Conservation (phyloP, 2,329 filamentous ascomycete species). For the Plectosphaerella plurivora region DNA sequence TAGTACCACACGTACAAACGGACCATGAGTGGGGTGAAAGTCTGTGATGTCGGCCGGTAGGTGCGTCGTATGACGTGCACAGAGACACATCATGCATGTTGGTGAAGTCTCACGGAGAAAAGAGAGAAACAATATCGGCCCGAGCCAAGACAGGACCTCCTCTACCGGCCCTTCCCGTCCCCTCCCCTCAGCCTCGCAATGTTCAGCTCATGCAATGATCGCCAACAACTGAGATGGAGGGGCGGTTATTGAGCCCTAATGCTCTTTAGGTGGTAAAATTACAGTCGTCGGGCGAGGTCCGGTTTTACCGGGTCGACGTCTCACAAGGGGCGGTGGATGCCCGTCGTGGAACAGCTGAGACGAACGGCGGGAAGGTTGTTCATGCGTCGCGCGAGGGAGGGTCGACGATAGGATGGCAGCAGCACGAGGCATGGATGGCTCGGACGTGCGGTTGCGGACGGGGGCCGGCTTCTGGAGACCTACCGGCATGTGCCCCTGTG, state of each 20-base stretch:
- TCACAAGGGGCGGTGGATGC: no score
- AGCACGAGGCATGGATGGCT: no score
- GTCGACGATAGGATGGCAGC: no score
- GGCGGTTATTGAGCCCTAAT: no score
- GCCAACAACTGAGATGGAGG: background rate
- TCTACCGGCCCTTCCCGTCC: background rate
- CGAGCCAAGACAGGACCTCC: no score
- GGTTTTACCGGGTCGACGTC: no score
- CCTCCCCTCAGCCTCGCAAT: background rate
- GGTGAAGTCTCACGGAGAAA: background rate
- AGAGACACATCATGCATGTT: background rate
- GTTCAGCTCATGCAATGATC: background rate
- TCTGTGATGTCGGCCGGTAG: background rate
- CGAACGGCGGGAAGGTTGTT: background rate
- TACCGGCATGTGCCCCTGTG: no score
- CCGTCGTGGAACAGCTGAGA: background rate
- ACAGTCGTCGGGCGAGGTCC: no score
- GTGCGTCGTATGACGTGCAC: background rate
- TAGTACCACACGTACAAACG: no score
- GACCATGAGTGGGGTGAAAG: background rate
- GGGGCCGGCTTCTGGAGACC: no score
- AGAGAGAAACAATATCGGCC: background rate
- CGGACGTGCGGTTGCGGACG: no score
- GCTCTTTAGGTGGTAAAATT: no score
- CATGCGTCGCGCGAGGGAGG: background rate